These are phyloP conservation scores for Penicillium samsonianum DNA, from an alignment of 495 filamentous ascomycete genomes.

Conservation along the genomic window DNA sequence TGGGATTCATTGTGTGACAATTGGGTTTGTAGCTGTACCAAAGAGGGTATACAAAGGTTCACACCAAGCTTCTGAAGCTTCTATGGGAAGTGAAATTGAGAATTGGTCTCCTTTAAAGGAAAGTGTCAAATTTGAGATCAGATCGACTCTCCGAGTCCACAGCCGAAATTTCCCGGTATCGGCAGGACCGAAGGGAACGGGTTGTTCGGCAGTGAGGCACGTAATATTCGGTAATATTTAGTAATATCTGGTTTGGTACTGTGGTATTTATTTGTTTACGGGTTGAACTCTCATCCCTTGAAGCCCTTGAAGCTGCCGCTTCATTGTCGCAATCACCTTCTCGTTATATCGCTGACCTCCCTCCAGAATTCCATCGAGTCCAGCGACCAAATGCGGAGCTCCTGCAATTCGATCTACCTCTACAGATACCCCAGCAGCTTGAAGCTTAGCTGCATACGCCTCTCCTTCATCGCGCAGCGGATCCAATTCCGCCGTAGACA, in stretches of 20 bases:
- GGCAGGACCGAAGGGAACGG: conserved; percentile 24
- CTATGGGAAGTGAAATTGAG: conserved; percentile 10
- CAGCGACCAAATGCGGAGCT: conserved; percentile 38
- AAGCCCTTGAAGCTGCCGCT: conserved; percentile 32
- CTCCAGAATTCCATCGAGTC: conserved; percentile 38
- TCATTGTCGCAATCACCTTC: conserved; percentile 34
- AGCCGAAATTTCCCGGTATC: conserved; percentile 49
- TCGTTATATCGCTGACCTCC: conserved; percentile 30
- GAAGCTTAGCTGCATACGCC: conserved; percentile 44
- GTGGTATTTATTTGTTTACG: conserved; percentile 18
- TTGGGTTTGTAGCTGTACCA: conserved; percentile 7
- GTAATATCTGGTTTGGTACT: conserved; percentile 9
- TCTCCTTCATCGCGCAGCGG: conserved; percentile 50
- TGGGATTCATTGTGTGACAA: conserved; percentile 28
- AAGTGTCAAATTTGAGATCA: conserved; percentile 22
- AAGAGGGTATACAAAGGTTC: conserved; percentile 15
- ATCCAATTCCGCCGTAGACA: conserved; percentile 48
- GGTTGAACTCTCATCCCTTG: conserved; percentile 12
- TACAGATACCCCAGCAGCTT: conserved; percentile 39
- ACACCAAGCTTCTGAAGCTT: conserved; percentile 7
- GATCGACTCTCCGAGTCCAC: conserved; percentile 20
- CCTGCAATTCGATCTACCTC: conserved; percentile 35
- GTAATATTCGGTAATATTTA: conserved; percentile 8
- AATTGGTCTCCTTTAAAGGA: conserved; percentile 17
- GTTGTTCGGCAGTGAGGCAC: conserved; percentile 3